These are phyloP conservation scores for Staphylotrichum longicolle DNA, from an alignment of 495 filamentous ascomycete genomes.

Conservation along the genomic window DNA sequence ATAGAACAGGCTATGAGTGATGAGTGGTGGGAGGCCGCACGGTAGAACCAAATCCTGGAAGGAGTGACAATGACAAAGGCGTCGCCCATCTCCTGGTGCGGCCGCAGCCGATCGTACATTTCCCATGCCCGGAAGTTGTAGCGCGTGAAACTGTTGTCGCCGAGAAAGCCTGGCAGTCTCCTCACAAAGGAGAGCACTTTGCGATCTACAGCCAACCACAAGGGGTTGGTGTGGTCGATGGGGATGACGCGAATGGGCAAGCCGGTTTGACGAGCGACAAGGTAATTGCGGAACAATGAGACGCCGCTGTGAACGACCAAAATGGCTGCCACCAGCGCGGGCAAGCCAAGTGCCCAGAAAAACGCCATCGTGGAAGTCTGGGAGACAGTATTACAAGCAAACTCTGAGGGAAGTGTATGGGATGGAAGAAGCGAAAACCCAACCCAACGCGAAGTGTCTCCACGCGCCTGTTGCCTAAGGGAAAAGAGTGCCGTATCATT, in stretches of 20 bases:
- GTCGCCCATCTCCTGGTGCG: slow-evolving; percentile 43
- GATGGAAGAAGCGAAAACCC: no score
- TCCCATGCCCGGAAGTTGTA: slow-evolving; percentile 41
- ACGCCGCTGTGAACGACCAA: background rate
- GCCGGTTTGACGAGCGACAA: slow-evolving; percentile 29
- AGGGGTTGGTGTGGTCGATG: slow-evolving; percentile 32
- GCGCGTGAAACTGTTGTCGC: slow-evolving; percentile 33
- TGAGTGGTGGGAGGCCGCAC: background rate
- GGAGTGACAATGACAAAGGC: slow-evolving; percentile 47
- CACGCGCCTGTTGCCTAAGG: no score
- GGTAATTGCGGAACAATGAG: slow-evolving; percentile 23
- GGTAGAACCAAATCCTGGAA: slow-evolving; percentile 38
- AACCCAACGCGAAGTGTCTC: no score
- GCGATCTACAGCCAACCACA: slow-evolving; percentile 34
- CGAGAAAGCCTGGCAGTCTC: slow-evolving; percentile 23
- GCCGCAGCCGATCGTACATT: slow-evolving; percentile 37
- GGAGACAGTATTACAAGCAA: background rate
- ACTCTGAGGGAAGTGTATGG: no score
- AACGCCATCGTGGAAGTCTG: background rate
- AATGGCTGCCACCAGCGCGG: background rate
- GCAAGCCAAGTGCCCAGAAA: background rate
- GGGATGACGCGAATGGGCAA: slow-evolving; percentile 43
- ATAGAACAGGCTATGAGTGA: slow-evolving; percentile 44
- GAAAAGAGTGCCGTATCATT: no score
- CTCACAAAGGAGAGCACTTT: slow-evolving; percentile 22